These are phyloP conservation scores for Cucurbita ficifolia DNA, from an alignment of 306 rosid genomes.

Conservation along the genomic window DNA sequence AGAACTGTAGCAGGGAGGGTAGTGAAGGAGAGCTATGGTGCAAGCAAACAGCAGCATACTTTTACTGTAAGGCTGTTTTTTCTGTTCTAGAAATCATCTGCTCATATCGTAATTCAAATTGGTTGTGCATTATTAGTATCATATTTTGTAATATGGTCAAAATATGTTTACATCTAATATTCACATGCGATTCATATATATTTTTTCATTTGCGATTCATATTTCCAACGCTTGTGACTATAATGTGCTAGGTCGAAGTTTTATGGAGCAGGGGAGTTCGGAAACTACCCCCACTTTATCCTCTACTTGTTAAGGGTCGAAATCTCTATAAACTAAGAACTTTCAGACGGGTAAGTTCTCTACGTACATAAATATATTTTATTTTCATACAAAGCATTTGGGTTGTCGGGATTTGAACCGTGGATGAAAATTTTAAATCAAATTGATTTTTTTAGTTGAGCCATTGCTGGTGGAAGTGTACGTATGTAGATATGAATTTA, in stretches of 20 bases:
- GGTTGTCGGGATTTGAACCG: not conserved
- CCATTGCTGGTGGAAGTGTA: not conserved
- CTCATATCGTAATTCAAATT: not conserved
- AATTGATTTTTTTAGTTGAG: not conserved
- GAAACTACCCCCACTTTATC: constrained; percentile 41
- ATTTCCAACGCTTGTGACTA: not conserved
- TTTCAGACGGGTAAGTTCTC: constrained; percentile 44
- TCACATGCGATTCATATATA: not conserved
- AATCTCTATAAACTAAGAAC: constrained; percentile 67
- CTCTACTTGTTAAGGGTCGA: constrained; percentile 74
- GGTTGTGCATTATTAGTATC: not conserved
- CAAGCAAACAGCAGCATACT: constrained; percentile 68
- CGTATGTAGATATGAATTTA: not conserved
- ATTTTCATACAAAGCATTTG: not conserved
- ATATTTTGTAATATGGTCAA: not conserved
- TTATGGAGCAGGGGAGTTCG: constrained; percentile 56
- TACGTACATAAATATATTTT: not conserved
- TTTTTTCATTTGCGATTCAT: not conserved
- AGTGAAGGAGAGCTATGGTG: constrained; percentile 76
- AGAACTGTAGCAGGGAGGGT: constrained; percentile 69
- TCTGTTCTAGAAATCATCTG: not conserved
- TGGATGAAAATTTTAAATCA: not conserved
- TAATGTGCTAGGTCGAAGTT: constrained; percentile 53
- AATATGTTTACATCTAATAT: not conserved
- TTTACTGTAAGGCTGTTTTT: constrained; percentile 44